Percentiles rank a stretch among this genome's conserved stretches.
Conservation (phyloP, 2,329 filamentous ascomycete genomes). For the Hypoxylon sp. region DNA sequence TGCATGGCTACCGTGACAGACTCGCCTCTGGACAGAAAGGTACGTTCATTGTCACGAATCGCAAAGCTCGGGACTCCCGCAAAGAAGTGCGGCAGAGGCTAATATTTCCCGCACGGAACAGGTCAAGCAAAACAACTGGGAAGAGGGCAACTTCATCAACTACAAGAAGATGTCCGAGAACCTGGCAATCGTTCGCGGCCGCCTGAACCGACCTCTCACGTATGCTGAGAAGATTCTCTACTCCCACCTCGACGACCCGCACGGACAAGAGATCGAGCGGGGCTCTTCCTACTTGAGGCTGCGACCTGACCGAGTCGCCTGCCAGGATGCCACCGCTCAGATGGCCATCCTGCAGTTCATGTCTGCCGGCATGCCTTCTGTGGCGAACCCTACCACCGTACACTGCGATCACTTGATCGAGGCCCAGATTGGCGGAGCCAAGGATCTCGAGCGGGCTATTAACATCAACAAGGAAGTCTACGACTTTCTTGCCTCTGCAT, state of each 20-base stretch:
- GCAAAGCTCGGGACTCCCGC: slow-evolving; percentile 1
- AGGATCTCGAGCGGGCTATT: slow-evolving; percentile 91
- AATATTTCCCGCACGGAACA: slow-evolving; percentile 46
- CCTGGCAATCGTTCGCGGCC: slow-evolving; percentile 84
- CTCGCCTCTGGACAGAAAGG: slow-evolving; percentile 90
- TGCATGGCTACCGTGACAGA: slow-evolving; percentile 86
- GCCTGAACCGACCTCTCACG: slow-evolving; percentile 91
- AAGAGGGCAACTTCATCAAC: slow-evolving; percentile 97
- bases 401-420: slow-evolving; percentile 99
- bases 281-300: slow-evolving; percentile 96
- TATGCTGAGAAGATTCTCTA: slow-evolving; percentile 99
- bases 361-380: slow-evolving; percentile 95
- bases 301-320: slow-evolving; percentile 95
- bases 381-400: slow-evolving; percentile 93
- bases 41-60: slow-evolving; percentile 48
- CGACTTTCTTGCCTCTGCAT: slow-evolving; percentile 92
- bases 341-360: slow-evolving; percentile 99
- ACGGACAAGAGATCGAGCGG: slow-evolving; percentile 95
- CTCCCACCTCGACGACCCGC: slow-evolving; percentile 96
- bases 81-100: slow-evolving; percentile 23
- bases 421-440: slow-evolving; percentile 89
- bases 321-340: slow-evolving; percentile 99
- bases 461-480: slow-evolving; percentile 99
- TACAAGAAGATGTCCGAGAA: slow-evolving; percentile 99
- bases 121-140: slow-evolving; percentile 96